These are phyloP conservation scores for Fagopyrum tataricum DNA, from an alignment of 148 eudicot species.

Conservation along the genomic window DNA sequence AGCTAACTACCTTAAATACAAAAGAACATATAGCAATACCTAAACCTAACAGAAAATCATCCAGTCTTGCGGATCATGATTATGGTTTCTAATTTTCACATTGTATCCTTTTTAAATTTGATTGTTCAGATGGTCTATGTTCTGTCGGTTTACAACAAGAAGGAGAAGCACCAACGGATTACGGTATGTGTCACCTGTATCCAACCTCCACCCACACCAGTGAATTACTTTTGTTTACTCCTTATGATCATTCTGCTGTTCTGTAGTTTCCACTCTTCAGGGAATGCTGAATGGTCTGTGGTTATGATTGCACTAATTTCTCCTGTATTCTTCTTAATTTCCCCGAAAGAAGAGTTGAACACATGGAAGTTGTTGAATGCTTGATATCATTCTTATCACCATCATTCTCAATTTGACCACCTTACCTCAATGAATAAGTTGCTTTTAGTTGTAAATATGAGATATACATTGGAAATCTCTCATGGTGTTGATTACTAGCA, in stretches of 20 bases:
- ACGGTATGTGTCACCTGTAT: slow-evolving; percentile 42
- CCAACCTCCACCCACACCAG: not conserved
- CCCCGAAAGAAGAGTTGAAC: not conserved
- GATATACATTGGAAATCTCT: not conserved
- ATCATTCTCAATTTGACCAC: not conserved
- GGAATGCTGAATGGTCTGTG: not conserved
- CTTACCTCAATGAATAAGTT: not conserved
- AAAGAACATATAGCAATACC: not conserved
- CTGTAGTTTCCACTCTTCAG: not conserved
- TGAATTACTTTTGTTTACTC: not conserved
- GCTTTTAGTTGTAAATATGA: not conserved
- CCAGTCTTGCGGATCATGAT: not conserved
- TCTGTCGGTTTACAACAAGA: slow-evolving; percentile 87
- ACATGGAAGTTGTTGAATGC: not conserved
- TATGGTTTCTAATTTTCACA: not conserved
- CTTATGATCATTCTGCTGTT: not conserved
- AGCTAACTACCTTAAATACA: not conserved
- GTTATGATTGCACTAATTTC: not conserved
- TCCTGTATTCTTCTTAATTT: not conserved
- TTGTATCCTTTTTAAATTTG: slow-evolving; percentile 9
- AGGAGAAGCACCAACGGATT: slow-evolving; percentile 88
- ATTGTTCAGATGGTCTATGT: slow-evolving; percentile 90
- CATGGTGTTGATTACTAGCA: not conserved
- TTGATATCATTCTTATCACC: not conserved
- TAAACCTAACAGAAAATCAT: not conserved